Percentiles rank a stretch among this genome's conserved stretches.
Conservation (phyloP, 2,329 filamentous ascomycete genomes). For the Phialophora tarda region DNA sequence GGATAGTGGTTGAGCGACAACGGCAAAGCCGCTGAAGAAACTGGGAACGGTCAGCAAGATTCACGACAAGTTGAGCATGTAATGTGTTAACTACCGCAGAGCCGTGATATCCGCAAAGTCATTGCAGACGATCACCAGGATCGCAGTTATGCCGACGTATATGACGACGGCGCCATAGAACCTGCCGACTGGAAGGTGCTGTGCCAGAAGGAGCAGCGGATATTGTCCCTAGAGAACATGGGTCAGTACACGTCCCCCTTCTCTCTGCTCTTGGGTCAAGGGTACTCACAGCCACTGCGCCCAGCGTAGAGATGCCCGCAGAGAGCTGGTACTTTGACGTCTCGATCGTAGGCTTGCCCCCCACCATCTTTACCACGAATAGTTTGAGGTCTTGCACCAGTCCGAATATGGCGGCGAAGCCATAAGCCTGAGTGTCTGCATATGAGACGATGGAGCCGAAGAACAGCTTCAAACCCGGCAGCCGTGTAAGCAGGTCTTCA, state of each 20-base stretch:
- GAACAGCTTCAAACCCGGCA: constrained; percentile 11
- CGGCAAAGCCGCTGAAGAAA: constrained; percentile 22
- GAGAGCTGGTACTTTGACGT: constrained; percentile 20
- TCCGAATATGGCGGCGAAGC: constrained; percentile 23
- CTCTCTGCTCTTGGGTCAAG: neutral
- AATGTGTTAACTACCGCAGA: constrained; percentile 2
- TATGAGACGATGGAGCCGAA: constrained; percentile 19
- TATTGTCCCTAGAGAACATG: constrained; percentile 16
- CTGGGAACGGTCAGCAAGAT: constrained; percentile 4
- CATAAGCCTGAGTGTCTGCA: constrained; percentile 24
- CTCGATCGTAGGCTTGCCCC: constrained; percentile 11
- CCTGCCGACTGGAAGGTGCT: constrained; percentile 15
- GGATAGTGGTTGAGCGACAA: constrained; percentile 20
- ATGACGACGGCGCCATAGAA: constrained; percentile 10
- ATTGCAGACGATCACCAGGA: constrained; percentile 20
- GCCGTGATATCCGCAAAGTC: constrained; percentile 21
- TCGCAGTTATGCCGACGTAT: constrained; percentile 16
- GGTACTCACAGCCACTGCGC: constrained; percentile 14
- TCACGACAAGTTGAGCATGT: neutral
- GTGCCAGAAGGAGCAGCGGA: constrained; percentile 19
- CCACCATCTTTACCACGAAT: constrained; percentile 17
- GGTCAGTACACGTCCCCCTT: neutral
- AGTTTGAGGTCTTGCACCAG: constrained; percentile 23
- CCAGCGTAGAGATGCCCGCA: constrained; percentile 15
- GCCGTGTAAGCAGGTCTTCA: too few relatives aligned